Evolutionary conservation across 768 basidiomycete species (phyloP), one percentile per base, ranked within the genome.

Genomic region (Mycena olivaceomarginata): DNA sequence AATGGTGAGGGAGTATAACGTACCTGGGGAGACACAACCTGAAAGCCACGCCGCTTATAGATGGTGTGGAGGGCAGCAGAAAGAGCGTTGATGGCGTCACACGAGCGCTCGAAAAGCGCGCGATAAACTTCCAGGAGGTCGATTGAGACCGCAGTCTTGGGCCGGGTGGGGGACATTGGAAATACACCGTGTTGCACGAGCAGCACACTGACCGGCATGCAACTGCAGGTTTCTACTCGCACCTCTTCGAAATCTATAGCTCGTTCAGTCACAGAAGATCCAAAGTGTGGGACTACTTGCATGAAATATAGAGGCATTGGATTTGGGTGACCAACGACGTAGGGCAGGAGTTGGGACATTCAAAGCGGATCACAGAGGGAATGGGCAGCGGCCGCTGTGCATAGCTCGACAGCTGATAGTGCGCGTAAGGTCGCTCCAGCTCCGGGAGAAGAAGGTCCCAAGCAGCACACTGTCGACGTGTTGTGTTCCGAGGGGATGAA

Each of bases 31-130:
- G 83, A 78, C 0, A 77, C 10, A 0, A 82, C 46, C 4, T 56
- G 31, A 62, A 80, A 86, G 1, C 85, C 85, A 2, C 83, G 79
- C 16, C 79, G 62, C 11, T 40, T 68, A 59, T 88, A 88, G 63
- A 85, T 83, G 0, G 77, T 80, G 31, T 82, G 82, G 4, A 87
- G 76, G 0, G 84, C 83, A 16, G 67, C 40, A 0, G 82, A 65
- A 7, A 82, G 56, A 1, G 82, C 82, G 39, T 70, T 79, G 48
- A 87, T 78, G 5, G 86, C 86, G 69, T 88, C 83, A 22, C 86
- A 87, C 0, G 87, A 86, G 0, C 81, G 76, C 70, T 87, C n/a
- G n/a, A 88, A 88, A 1, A 87, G 74, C 2, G 83, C 80, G 6
- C 69, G 68, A 62, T 82, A 82, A 18, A 81, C 62, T 0, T 80